These are phyloP conservation scores for Citrullus mucosospermus DNA, from an alignment of 306 rosid genomes.

Conservation along the genomic window DNA sequence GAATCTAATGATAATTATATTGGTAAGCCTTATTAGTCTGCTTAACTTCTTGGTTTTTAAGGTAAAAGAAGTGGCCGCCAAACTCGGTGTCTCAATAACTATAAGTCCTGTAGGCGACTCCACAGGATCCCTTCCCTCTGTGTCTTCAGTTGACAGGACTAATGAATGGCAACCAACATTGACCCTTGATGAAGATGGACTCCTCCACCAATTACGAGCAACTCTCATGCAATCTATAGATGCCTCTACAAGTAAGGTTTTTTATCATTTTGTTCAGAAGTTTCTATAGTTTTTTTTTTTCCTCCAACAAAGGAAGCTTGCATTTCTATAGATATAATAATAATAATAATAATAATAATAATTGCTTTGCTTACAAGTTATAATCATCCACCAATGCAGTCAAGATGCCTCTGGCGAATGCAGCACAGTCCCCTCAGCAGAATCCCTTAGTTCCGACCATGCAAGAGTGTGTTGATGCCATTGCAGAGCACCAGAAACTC, in stretches of 20 bases:
- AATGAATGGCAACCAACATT: conserved; percentile 77
- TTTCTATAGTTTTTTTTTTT: conserved; percentile 9
- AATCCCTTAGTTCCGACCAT: conserved; percentile 42
- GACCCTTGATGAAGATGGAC: conserved; percentile 74
- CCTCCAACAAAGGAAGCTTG: not conserved
- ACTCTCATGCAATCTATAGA: conserved; percentile 66
- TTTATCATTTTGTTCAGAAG: conserved; percentile 4
- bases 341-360: not conserved
- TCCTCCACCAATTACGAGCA: conserved; percentile 71
- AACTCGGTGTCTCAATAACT: conserved; percentile 64
- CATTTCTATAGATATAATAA: not conserved
- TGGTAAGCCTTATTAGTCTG: not conserved
- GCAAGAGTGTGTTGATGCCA: conserved; percentile 80
- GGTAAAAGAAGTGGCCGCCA: conserved; percentile 79
- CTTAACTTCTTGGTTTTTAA: conserved; percentile 9
- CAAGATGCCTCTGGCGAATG: conserved; percentile 28
- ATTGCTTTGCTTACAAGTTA: not conserved
- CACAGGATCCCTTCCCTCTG: conserved; percentile 35
- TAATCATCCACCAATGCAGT: conserved; percentile 34
- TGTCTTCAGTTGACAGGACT: conserved; percentile 47
- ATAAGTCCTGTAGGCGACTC: conserved; percentile 56
- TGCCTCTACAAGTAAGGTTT: conserved; percentile 50
- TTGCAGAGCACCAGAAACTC: conserved; percentile 86
- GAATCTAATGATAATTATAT: not conserved
- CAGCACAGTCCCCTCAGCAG: conserved; percentile 60